These are phyloP conservation scores for Hortiboletus flavorubellus DNA, from an alignment of 768 basidiomycete genomes.

Conservation along the genomic window DNA sequence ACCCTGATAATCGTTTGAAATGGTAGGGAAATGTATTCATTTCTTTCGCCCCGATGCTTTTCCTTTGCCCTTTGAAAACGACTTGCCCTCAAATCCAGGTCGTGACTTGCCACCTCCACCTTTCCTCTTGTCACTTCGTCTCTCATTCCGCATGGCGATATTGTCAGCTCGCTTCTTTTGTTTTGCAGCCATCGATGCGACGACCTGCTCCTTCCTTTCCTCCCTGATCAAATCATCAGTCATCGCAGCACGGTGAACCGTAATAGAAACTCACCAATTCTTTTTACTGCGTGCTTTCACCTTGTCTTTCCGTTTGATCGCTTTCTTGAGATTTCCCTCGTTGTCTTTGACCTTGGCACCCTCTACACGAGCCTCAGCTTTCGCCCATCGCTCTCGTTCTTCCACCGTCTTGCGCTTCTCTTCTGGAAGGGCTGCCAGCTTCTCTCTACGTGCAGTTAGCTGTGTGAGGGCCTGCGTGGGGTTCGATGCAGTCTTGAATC, in stretches of 20 bases:
- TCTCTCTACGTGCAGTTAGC: slow-evolving; percentile 71
- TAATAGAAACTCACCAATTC: slow-evolving; percentile 60
- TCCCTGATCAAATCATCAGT: slow-evolving; percentile 50
- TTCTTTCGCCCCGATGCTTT: slow-evolving; percentile 23
- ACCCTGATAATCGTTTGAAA: not conserved
- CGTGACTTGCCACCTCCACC: slow-evolving; percentile 58
- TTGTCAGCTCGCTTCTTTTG: slow-evolving; percentile 93
- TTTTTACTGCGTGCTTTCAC: slow-evolving; percentile 82
- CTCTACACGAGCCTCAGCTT: slow-evolving; percentile 82
- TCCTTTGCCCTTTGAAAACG: slow-evolving; percentile 58
- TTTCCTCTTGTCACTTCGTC: slow-evolving; percentile 59
- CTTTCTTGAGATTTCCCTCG: slow-evolving; percentile 83
- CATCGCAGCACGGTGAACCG: not conserved
- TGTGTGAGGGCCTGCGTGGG: slow-evolving; percentile 84
- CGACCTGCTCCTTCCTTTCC: slow-evolving; percentile 77
- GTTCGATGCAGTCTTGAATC: slow-evolving; percentile 71
- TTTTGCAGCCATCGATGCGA: slow-evolving; percentile 72
- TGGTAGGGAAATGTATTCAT: slow-evolving; percentile 1
- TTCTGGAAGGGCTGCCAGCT: slow-evolving; percentile 70
- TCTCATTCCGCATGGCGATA: slow-evolving; percentile 81
- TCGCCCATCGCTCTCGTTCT: slow-evolving; percentile 86
- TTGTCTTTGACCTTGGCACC: slow-evolving; percentile 93
- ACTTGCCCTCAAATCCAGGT: slow-evolving; percentile 87
- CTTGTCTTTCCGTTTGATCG: slow-evolving; percentile 89
- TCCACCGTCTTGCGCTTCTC: slow-evolving; percentile 79